These are phyloP conservation scores for Geotrichum restrictum DNA, from an alignment of 1,139 yeast species.

Conservation along the genomic window DNA sequence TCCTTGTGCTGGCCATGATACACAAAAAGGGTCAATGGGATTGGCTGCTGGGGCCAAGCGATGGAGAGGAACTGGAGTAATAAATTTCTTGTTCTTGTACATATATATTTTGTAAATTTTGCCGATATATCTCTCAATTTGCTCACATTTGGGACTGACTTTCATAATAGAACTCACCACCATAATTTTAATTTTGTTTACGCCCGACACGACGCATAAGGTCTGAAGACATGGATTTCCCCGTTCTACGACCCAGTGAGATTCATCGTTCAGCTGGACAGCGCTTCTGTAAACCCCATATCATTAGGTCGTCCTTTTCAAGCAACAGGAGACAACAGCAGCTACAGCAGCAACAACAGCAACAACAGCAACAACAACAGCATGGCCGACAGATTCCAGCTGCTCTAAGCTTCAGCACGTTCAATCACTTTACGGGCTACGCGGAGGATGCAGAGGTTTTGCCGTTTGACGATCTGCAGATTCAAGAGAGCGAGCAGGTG, in stretches of 20 bases:
- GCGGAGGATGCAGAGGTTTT: conserved; percentile 11
- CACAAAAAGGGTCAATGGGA: conserved; percentile 97
- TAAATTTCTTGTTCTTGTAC: background rate
- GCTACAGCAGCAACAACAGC: background rate
- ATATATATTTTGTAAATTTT: background rate
- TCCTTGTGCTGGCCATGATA: conserved; percentile 82
- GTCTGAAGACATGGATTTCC: conserved; percentile 10
- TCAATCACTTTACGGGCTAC: conserved; percentile 4
- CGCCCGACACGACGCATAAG: too few species aligned
- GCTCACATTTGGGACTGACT: too few species aligned
- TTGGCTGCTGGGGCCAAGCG: conserved; percentile 43
- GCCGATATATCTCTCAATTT: too few species aligned
- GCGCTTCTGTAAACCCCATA: conserved; percentile 2
- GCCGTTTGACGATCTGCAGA: background rate
- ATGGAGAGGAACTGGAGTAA: conserved; percentile 18
- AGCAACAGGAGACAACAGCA: background rate
- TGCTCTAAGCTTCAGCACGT: background rate
- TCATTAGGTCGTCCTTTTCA: conserved; percentile 1
- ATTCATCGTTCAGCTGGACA: conserved; percentile 7
- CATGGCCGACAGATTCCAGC: background rate
- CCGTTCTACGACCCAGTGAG: conserved; percentile 7
- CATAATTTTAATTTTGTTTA: too few species aligned
- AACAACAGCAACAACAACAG: background rate
- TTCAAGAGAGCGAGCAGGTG: background rate
- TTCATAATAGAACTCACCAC: too few species aligned